phyloP scores from a whole-genome alignment of 1,139 yeast genomes.

The Taphrina communis region DNA sequence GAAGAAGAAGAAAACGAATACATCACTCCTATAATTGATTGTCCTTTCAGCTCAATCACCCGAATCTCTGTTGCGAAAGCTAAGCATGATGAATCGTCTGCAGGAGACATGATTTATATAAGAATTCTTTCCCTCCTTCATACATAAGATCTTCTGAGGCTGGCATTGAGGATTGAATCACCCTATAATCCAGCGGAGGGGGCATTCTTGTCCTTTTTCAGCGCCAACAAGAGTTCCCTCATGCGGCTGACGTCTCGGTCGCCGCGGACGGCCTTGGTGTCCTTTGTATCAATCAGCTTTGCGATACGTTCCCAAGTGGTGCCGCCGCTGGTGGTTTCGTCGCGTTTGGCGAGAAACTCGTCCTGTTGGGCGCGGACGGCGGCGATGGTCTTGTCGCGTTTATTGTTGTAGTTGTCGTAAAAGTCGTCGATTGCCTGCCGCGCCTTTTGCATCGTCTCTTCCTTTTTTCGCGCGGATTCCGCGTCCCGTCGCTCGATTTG shows the following conservation, averaged over 20 bases:
- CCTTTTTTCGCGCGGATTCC: constrained; percentile 68
- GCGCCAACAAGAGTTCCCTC: constrained; percentile 66
- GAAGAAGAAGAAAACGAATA: neutral
- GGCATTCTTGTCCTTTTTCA: constrained; percentile 70
- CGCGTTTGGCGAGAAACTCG: constrained; percentile 75
- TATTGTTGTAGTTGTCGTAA: constrained; percentile 87
- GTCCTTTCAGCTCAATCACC: too few relatives aligned
- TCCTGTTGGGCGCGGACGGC: constrained; percentile 70
- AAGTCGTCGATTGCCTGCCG: constrained; percentile 87
- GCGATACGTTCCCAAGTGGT: constrained; percentile 89
- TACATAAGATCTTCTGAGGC: too few relatives aligned
- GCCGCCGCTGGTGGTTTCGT: constrained; percentile 68
- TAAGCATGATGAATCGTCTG: too few relatives aligned
- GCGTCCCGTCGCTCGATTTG: constrained; percentile 85
- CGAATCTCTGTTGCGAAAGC: too few relatives aligned
- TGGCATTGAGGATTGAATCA: neutral
- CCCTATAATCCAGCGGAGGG: constrained; percentile 71
- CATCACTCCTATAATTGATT: constrained; percentile 11
- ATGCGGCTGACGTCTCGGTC: constrained; percentile 72
- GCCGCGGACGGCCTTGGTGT: constrained; percentile 56
- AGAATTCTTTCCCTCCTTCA: too few relatives aligned
- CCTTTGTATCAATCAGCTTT: constrained; percentile 59
- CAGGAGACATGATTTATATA: too few relatives aligned
- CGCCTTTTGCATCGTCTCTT: constrained; percentile 77
- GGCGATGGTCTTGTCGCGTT: constrained; percentile 74